phyloP scores from a whole-genome alignment of 129 eudicot genomes.

The Dittrichia graveolens region DNA sequence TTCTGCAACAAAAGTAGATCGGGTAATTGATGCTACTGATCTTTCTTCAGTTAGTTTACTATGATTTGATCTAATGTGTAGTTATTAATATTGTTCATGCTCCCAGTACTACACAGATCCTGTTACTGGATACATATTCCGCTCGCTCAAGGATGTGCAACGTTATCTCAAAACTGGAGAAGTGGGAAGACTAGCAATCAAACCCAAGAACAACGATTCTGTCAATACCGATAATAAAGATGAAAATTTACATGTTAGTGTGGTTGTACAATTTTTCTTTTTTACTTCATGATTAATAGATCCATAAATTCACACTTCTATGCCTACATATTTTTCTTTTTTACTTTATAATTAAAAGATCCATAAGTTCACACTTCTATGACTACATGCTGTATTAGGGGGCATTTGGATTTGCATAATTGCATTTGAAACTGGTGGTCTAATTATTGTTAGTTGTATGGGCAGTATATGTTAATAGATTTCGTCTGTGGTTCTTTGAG shows the following conservation, averaged over 20 bases:
- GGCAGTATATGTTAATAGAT: too few relatives aligned
- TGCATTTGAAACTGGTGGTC: too few relatives aligned
- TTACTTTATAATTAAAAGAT: background rate
- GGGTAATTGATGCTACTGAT: conserved; percentile 41
- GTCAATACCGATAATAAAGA: conserved; percentile 21
- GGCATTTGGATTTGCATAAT: too few relatives aligned
- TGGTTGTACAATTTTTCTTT: background rate
- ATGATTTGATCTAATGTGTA: background rate
- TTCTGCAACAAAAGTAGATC: conserved; percentile 41
- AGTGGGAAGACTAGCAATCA: conserved; percentile 42
- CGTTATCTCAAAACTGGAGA: conserved; percentile 75
- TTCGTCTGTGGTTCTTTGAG: too few relatives aligned
- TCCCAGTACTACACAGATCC: conserved; percentile 83
- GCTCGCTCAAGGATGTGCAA: conserved; percentile 58
- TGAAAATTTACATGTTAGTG: conserved; percentile 33
- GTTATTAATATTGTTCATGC: conserved; percentile 16
- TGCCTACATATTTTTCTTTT: background rate
- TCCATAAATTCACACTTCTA: background rate
- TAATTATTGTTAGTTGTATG: too few relatives aligned
- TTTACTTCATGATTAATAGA: background rate
- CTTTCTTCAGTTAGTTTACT: background rate
- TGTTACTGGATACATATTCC: conserved; percentile 66
- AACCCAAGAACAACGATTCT: conserved; percentile 39
- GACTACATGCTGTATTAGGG: too few relatives aligned
- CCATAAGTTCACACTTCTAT: background rate